These are phyloP conservation scores for Sphagnum fallax DNA, from an alignment of 228 moss, liverwort and hornwort genomes.

Conservation along the genomic window DNA sequence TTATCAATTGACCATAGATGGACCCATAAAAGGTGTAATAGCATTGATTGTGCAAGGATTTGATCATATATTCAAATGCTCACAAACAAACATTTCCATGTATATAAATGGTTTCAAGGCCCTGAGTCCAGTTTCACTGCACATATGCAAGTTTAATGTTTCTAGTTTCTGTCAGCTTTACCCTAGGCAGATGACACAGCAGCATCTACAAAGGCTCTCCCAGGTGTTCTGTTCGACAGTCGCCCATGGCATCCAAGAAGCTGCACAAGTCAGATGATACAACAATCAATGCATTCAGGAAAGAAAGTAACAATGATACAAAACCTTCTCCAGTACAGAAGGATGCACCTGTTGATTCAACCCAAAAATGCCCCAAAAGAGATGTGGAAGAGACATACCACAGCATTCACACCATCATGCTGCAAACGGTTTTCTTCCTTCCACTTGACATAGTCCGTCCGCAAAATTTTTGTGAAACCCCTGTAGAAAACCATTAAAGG, in stretches of 20 bases:
- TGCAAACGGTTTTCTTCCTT: constrained; percentile 12
- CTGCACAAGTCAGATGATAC: constrained; percentile 8
- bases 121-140: too few species aligned
- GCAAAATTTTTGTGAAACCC: constrained; percentile 11
- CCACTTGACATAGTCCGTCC: constrained; percentile 13
- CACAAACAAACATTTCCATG: too few species aligned
- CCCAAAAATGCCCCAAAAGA: background rate
- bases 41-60: too few species aligned
- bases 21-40: too few species aligned
- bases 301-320: background rate
- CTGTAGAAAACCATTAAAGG: background rate
- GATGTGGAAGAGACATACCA: background rate
- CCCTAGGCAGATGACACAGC: constrained; percentile 2
- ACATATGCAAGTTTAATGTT: too few species aligned
- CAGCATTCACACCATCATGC: constrained; percentile 13
- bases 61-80: too few species aligned
- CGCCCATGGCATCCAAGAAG: constrained; percentile 56
- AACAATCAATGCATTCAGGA: background rate
- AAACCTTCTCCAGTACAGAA: too few species aligned
- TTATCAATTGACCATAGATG: too few species aligned
- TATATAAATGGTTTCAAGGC: too few species aligned
- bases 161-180: too few species aligned
- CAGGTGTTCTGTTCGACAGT: constrained; percentile 21
- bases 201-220: constrained; percentile 50
- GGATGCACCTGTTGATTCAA: background rate